Percentiles rank a stretch among this genome's conserved stretches.
Evolutionary conservation across 2,329 filamentous ascomycete species (phyloP).

Genomic region (Grosmannia serpens): DNA sequence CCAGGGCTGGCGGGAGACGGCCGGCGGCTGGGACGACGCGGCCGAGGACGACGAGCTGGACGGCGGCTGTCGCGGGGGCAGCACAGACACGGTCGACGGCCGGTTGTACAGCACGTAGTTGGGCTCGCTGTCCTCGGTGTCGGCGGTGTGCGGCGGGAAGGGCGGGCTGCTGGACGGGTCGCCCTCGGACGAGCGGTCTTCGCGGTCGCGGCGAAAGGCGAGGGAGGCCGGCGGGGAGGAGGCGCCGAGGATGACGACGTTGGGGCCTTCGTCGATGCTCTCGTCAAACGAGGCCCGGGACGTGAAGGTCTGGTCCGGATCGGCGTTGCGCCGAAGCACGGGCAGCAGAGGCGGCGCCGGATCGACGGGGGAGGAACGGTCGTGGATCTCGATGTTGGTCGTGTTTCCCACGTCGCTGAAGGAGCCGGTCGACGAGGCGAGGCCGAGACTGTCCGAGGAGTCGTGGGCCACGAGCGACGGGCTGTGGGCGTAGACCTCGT

Average conservation of each 20-base stretch:
- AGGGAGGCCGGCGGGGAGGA: slow-evolving; percentile 17
- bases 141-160: slow-evolving; percentile 11
- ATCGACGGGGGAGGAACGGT: slow-evolving; percentile 36
- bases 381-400: slow-evolving; percentile 27
- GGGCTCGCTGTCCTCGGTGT: slow-evolving; percentile 27
- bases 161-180: slow-evolving; percentile 8
- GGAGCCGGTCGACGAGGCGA: slow-evolving; percentile 21
- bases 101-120: slow-evolving; percentile 45
- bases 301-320: slow-evolving; percentile 10
- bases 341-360: slow-evolving; percentile 17
- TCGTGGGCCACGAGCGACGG: slow-evolving; percentile 23
- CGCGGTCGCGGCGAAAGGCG: background rate
- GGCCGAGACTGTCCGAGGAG: slow-evolving; percentile 27
- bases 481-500: slow-evolving; percentile 40
- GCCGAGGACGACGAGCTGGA: background rate
- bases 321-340: slow-evolving; percentile 5
- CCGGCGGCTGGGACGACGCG: slow-evolving; percentile 18
- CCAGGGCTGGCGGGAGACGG: slow-evolving; percentile 21
- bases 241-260: slow-evolving; percentile 39
- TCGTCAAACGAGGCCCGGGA: slow-evolving; percentile 8
- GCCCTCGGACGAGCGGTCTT: background rate
- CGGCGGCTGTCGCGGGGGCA: slow-evolving; percentile 14
- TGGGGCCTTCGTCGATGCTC: slow-evolving; percentile 15
- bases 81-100: slow-evolving; percentile 9
- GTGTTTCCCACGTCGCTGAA: background rate